phyloP scores from a whole-genome alignment of 176 grass and related monocot genomes.

The Carex parvula region DNA sequence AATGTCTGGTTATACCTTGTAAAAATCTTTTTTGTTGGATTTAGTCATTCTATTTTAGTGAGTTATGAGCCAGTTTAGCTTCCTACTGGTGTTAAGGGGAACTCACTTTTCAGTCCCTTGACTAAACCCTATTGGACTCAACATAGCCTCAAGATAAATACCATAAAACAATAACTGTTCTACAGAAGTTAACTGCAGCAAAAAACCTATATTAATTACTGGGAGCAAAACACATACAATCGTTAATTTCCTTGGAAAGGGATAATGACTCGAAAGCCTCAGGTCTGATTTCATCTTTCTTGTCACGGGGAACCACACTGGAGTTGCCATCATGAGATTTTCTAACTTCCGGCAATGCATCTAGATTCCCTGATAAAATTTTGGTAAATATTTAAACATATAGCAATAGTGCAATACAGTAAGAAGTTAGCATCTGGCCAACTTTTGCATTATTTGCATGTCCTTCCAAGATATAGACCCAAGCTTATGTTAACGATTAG shows the following conservation, averaged over 20 bases:
- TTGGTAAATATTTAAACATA: background rate
- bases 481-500: background rate
- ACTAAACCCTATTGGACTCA: background rate
- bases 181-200: background rate
- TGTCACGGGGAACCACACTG: background rate
- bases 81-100: background rate
- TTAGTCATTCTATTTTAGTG: background rate
- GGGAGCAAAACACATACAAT: background rate
- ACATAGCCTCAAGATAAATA: background rate
- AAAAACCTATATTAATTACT: background rate
- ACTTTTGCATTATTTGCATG: no score
- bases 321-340: background rate
- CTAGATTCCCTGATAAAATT: background rate
- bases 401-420: no score
- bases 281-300: background rate
- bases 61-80: background rate
- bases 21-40: background rate
- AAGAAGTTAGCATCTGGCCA: background rate
- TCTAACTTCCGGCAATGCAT: background rate
- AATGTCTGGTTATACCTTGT: background rate
- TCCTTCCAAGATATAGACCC: background rate
- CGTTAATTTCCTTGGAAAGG: background rate
- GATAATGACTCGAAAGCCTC: background rate
- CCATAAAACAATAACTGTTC: background rate
- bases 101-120: background rate